Evolutionary conservation across 441 rosid genomes (phyloP), one percentile per base, ranked within the genome.

Genomic region (Hura crepitans): DNA sequence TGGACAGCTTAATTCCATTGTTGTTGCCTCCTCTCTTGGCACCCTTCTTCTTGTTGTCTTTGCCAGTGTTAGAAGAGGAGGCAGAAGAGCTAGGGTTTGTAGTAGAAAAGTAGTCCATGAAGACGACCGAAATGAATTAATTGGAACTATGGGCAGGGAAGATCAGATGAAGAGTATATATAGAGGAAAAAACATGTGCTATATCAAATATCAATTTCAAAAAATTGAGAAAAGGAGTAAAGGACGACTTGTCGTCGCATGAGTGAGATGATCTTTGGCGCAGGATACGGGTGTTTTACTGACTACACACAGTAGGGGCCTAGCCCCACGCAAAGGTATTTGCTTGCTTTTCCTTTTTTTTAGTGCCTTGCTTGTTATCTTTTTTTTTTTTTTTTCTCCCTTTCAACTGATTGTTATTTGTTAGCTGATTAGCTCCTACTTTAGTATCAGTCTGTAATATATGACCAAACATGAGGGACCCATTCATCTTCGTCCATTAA

Each of bases 1-100:
- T 92, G 13, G 97, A 92, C 30, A 92, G 81, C 81, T 70, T 85
- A 54, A 82, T 62, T 6, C 75, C 69, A 8, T 62, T 49, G 25
- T 62, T 75, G 66, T 61, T 71, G 63, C 75, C 72, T 62, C 61
- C 65, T 37, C 58, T 75, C 30, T 62, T 75, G n/a, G 75, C 74
- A 7, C 61, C 17, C 62, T 64, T 75, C 62, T 71, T 79, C 72
- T 75, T 85, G 63, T 75, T 85, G 63, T 75, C 73, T 58, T 51
- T 71, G 37, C 55, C 55, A 43, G 74, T 73, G 65, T 42, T 42
- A 65, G 67, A 2, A 62, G 86, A 78, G 12, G 88, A 84, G 28
- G 76, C 79, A 7, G 70, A 57, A 42, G 82, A 73, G 63, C 62
- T 76, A 62, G 66, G 66, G 71, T 75, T 75, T 22, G 71, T 46